Evolutionary conservation across 2,329 filamentous ascomycete species (phyloP).

Genomic region (Phialocephala subalpina): DNA sequence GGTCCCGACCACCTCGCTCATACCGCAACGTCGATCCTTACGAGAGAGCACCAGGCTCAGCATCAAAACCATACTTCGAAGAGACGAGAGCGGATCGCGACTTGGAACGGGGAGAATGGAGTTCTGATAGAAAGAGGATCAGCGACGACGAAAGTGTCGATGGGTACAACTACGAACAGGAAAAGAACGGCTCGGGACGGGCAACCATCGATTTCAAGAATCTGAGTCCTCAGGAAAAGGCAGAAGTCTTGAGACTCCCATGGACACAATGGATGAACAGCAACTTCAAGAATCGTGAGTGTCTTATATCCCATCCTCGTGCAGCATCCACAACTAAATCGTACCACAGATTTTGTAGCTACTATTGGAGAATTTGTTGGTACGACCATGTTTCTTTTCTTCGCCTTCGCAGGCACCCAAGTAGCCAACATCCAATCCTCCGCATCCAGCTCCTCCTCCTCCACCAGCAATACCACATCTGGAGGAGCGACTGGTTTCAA

Average conservation of each 20-base stretch:
- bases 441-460: conserved; percentile 27
- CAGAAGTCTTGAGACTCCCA: conserved; percentile 53
- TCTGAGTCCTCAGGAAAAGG: conserved; percentile 50
- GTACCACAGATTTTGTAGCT: conserved; percentile 37
- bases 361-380: conserved; percentile 43
- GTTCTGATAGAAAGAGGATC: conserved; percentile 26
- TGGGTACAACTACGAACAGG: conserved; percentile 38
- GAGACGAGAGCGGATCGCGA: conserved; percentile 30
- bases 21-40: conserved; percentile 35
- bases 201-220: conserved; percentile 48
- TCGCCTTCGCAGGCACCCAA: conserved; percentile 43
- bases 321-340: conserved; percentile 5
- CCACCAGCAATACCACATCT: conserved; percentile 48
- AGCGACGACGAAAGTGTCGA: conserved; percentile 36
- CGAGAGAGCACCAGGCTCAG: conserved; percentile 29
- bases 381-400: conserved; percentile 48
- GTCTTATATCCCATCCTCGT: conserved; percentile 21
- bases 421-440: conserved; percentile 43
- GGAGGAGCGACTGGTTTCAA: conserved; percentile 53
- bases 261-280: conserved; percentile 57
- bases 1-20: conserved; percentile 38
- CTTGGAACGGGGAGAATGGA: conserved; percentile 31
- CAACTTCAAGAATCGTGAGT: conserved; percentile 51
- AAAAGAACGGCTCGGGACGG: conserved; percentile 11
- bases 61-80: conserved; percentile 38